A percentile compares a stretch with the other conserved stretches of the same genome.
Evolutionary conservation across 345 rosid genomes (phyloP).

Genomic region (Conringia planisiliqua): DNA sequence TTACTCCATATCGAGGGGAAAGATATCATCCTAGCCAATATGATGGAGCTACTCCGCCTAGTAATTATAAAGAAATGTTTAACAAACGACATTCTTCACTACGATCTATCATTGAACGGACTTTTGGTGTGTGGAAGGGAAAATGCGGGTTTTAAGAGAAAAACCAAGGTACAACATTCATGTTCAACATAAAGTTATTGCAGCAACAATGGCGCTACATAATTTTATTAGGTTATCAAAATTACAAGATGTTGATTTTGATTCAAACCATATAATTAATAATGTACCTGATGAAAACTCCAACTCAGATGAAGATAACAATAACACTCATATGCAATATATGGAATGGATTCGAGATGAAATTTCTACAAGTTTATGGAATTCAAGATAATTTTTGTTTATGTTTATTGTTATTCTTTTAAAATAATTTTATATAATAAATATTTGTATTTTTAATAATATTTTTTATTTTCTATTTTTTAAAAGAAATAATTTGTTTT

Average conservation of each 20-base stretch:
- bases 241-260: background rate
- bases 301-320: too few relatives aligned
- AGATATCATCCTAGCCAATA: background rate
- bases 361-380: too few relatives aligned
- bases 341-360: too few relatives aligned
- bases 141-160: background rate
- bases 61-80: background rate
- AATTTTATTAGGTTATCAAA: background rate
- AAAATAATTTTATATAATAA: too few relatives aligned
- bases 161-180: background rate
- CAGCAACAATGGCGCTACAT: conserved; percentile 1
- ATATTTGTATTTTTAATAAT: too few relatives aligned
- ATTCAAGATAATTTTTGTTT: too few relatives aligned
- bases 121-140: background rate
- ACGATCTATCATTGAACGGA: background rate
- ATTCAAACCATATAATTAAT: too few relatives aligned
- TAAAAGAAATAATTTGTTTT: too few relatives aligned
- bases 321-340: too few relatives aligned
- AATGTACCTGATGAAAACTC: too few relatives aligned
- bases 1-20: background rate
- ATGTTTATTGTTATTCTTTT: too few relatives aligned
- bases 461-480: too few relatives aligned
- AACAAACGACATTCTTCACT: background rate
- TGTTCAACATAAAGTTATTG: background rate
- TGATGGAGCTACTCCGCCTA: background rate